phyloP scores from a whole-genome alignment of 306 rosid genomes.

The Erythrophleum fordii region DNA sequence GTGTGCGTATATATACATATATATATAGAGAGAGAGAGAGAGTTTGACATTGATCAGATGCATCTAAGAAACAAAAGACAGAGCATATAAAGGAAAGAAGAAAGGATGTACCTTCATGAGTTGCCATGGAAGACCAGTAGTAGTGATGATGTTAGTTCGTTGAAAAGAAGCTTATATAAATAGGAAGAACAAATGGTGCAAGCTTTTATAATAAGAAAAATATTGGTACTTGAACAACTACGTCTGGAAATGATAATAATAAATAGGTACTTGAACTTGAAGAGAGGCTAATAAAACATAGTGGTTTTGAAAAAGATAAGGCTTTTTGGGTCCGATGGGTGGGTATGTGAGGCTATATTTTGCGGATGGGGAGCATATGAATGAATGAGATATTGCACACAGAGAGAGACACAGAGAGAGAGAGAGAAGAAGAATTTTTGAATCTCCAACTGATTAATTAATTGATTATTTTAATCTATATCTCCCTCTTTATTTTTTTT shows the following conservation, averaged over 20 bases:
- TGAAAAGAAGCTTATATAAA: constrained; percentile 59
- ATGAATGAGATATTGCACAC: constrained; percentile 47
- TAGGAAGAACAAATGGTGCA: constrained; percentile 46
- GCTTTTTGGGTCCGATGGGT: constrained; percentile 75
- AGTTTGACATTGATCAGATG: constrained; percentile 24
- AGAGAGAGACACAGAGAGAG: constrained; percentile 44
- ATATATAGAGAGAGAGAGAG: background rate
- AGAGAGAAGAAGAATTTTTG: constrained; percentile 44
- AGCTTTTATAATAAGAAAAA: constrained; percentile 51
- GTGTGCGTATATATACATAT: background rate
- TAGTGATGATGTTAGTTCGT: constrained; percentile 41
- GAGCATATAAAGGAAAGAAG: constrained; percentile 34
- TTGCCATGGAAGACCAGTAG: constrained; percentile 49
- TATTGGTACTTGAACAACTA: constrained; percentile 63
- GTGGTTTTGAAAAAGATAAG: constrained; percentile 74
- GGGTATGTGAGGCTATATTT: constrained; percentile 58
- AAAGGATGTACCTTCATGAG: constrained; percentile 59
- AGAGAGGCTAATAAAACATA: constrained; percentile 40
- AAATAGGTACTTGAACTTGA: constrained; percentile 46
- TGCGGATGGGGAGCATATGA: constrained; percentile 69
- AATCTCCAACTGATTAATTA: constrained; percentile 39
- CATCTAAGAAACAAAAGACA: background rate
- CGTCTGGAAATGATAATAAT: constrained; percentile 40
- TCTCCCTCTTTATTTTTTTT: background rate
- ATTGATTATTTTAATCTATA: constrained; percentile 31